A percentile compares a stretch with the other conserved stretches of the same genome.
phyloP scores from a whole-genome alignment of 2,329 filamentous ascomycete genomes.

The Penicillium sp. region DNA sequence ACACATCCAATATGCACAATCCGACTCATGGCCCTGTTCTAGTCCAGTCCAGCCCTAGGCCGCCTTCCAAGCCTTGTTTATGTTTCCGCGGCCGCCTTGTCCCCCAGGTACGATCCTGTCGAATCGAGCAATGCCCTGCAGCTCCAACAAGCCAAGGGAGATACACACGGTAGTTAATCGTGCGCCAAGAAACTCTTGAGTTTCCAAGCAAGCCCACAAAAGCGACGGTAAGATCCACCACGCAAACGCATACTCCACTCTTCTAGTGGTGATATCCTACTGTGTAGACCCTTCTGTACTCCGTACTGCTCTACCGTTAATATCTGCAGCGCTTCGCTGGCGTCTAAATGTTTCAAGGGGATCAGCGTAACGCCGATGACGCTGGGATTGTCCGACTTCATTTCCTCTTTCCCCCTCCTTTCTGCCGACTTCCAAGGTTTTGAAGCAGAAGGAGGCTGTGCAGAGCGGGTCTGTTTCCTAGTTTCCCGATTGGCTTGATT shows the following conservation, averaged over 20 bases:
- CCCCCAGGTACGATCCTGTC: neutral
- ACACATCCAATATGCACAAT: neutral
- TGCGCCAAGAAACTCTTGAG: neutral
- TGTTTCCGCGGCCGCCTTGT: too few species aligned
- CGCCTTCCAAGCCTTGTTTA: neutral
- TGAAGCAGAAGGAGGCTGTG: conserved; percentile 14
- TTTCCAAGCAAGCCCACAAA: neutral
- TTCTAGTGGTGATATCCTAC: neutral
- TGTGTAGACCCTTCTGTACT: too few species aligned
- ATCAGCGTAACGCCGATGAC: conserved; percentile 7
- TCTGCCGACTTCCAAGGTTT: conserved; percentile 11
- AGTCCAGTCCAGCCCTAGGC: too few species aligned
- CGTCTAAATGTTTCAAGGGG: conserved; percentile 3
- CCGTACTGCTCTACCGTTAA: neutral
- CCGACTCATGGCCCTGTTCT: neutral
- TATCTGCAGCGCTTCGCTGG: conserved; percentile 5
- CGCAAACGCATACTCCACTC: conserved; percentile 7
- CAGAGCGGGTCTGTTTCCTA: conserved; percentile 13
- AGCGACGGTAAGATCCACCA: conserved; percentile 4
- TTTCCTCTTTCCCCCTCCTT: conserved; percentile 1
- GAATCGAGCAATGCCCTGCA: neutral
- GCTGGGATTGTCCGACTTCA: conserved; percentile 1
- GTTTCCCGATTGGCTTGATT: conserved; percentile 6
- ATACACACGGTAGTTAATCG: neutral
- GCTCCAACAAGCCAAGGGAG: neutral